Evolutionary conservation across 805 yeast species (phyloP), one percentile per base, ranked within the genome.

Genomic region (Spathaspora gorwiae): DNA sequence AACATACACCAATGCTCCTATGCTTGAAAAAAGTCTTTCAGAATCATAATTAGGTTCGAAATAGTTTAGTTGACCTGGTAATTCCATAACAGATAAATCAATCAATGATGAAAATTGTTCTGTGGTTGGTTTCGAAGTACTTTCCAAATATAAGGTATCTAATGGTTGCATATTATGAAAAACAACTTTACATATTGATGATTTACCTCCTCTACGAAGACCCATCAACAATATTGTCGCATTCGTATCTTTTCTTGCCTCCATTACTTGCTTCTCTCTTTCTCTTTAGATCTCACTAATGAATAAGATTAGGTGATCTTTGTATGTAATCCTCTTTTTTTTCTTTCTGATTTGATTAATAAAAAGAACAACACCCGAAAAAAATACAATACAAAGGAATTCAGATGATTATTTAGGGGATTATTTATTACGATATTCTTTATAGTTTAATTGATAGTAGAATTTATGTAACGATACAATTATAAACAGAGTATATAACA

Each of bases 111-210:
- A 78, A 60, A 90, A 87, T 56, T 80, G 86, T 56, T 90, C 96
- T 11, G 85, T 77, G 3, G 95, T 86, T 4, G 97, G 97, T 56
- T 83, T 86, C 2, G 95, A 79, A 0, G 99, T 92, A 42, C 90
- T 81, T 55, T 92, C 98, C 44, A 94, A 68, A 57, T 92, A 92
- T 39, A 92, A 65, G 0, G 98, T 90, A 57, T 92, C 97, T 49
- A 90, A 71, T 1, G 99, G 97, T 59, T 87, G 96, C 95, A 94
- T 89, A 60, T 88, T 87, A 63, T 92, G 96, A 65, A 94, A 94
- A 1, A 94, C 95, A 11, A 94, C 98, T 60, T 92, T 90, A 57
- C 97, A 84, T 30, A 94, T 94, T 3, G 97, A 90, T 7, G 97
- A 88, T 65, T 94, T 94, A 11, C 99, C 99, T 15, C 92, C 87